Evolutionary conservation across 306 rosid species (phyloP).

Genomic region (Luffa aegyptiaca): DNA sequence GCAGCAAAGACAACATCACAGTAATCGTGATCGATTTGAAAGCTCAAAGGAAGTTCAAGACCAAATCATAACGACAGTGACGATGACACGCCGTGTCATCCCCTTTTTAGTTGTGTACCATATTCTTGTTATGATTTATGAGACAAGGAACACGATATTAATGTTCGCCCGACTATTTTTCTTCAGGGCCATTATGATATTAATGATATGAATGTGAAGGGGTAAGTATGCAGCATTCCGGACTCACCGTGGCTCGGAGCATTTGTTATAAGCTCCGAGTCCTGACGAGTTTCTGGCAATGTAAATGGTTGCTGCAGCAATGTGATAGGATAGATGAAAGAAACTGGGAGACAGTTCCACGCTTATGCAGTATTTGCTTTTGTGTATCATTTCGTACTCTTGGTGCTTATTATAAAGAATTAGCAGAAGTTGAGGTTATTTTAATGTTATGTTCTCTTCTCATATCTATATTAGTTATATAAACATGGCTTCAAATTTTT

Average conservation of each 20-base stretch:
- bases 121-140: constrained; percentile 20
- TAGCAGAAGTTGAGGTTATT: constrained; percentile 15
- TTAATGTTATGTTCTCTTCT: background rate
- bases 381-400: constrained; percentile 25
- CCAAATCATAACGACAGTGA: constrained; percentile 38
- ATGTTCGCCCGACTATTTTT: constrained; percentile 59
- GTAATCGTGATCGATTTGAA: constrained; percentile 78
- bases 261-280: constrained; percentile 21
- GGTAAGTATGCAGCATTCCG: constrained; percentile 26
- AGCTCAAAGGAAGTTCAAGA: constrained; percentile 79
- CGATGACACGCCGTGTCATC: background rate
- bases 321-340: constrained; percentile 16
- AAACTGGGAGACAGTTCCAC: constrained; percentile 23
- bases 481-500: too few relatives aligned
- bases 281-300: constrained; percentile 31
- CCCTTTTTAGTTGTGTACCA: constrained; percentile 20
- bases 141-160: constrained; percentile 15
- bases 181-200: constrained; percentile 42
- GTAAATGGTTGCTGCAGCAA: constrained; percentile 44
- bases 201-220: constrained; percentile 37
- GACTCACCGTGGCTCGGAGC: constrained; percentile 27
- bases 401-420: constrained; percentile 29
- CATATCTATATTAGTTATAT: background rate
- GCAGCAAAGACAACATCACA: constrained; percentile 80
- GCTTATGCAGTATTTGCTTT: constrained; percentile 41